Evolutionary conservation across 129 eudicot genomes (phyloP).

Genomic region (Flaveria robusta): DNA sequence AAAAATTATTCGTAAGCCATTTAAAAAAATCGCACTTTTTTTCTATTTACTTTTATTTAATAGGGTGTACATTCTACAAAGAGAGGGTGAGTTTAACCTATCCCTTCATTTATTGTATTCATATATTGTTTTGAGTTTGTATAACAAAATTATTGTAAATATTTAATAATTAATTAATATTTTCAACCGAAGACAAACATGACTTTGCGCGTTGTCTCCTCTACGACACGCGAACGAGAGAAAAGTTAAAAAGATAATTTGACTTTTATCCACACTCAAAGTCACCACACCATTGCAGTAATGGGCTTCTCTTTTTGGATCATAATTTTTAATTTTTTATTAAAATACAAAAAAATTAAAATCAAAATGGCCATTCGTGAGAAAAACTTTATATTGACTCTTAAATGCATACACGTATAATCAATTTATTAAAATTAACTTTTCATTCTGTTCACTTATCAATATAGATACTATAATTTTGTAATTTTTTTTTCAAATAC

Average conservation of each 20-base stretch:
- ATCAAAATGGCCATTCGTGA: too few relatives aligned
- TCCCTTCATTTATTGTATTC: not conserved
- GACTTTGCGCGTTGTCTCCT: conserved; percentile 41
- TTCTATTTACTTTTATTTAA: too few relatives aligned
- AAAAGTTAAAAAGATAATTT: conserved; percentile 37
- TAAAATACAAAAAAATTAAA: not conserved
- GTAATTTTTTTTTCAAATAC: too few relatives aligned
- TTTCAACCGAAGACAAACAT: conserved; percentile 19
- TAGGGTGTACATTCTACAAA: too few relatives aligned
- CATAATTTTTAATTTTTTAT: not conserved
- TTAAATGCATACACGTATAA: not conserved
- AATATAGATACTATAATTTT: too few relatives aligned
- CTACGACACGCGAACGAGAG: conserved; percentile 33
- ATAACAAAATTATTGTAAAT: not conserved
- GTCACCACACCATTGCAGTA: conserved; percentile 25
- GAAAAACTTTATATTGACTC: not conserved
- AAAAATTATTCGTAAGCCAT: too few relatives aligned
- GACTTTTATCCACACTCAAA: conserved; percentile 29
- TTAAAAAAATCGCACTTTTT: too few relatives aligned
- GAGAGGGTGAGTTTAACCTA: too few relatives aligned
- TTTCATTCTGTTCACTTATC: too few relatives aligned
- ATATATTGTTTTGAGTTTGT: not conserved
- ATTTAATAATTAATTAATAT: not conserved
- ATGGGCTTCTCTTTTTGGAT: not conserved
- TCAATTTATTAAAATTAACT: not conserved